Base-by-base conservation (phyloP, 169 alveolate genomes). In the Pseudocohnilembus persalinus region DNA sequence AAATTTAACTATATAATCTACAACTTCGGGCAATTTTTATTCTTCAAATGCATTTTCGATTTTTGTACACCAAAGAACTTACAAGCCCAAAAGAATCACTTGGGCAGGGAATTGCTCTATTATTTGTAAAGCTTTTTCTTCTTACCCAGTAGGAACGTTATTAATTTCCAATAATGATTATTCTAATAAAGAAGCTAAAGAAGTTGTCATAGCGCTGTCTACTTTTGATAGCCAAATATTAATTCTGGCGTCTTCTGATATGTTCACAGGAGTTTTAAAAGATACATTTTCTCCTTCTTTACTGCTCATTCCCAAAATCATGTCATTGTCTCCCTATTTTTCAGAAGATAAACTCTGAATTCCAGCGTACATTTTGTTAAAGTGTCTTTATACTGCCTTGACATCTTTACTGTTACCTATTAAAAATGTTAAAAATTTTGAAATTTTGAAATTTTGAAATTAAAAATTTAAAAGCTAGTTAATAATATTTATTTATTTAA, bases 281-380 rank as follows among this genome's bases (percentile, higher is more conserved):
- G 78, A 64, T 1, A 93, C 97, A 77, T 87, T 85, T 89, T 95
- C 97, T 34, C 96, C 96, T 84, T 96, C 97, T 75, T 96, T 74
- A 31, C 92, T 89, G 77, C 83, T 91, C 98, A 96, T 95, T 86
- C 94, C 98, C 92, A 84, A 82, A 83, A 90, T 85, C 81, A 90
- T 80, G 77, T 91, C 95, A 64, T 92, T 92, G 73, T 95, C 90
- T 29, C 93, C 95, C 73, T 93, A 96, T 75, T 89, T 88, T 74
- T 80, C 31, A 63, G 83, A 74, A 49, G 88, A 77, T 33, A 98
- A 88, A 20, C 96, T 91, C 29, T 98, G 94, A 68, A 99, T 97
- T 31, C 99, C 99, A 4, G 99, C 99, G 88, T 98, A 99, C 99
- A 99, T 98, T 91, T 98, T 99, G 89, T 97, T 95, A 91, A 97